Evolutionary conservation across 2,329 filamentous ascomycete species (phyloP), one percentile per base, ranked within the genome.

Genomic region (Byssothecium circinans): DNA sequence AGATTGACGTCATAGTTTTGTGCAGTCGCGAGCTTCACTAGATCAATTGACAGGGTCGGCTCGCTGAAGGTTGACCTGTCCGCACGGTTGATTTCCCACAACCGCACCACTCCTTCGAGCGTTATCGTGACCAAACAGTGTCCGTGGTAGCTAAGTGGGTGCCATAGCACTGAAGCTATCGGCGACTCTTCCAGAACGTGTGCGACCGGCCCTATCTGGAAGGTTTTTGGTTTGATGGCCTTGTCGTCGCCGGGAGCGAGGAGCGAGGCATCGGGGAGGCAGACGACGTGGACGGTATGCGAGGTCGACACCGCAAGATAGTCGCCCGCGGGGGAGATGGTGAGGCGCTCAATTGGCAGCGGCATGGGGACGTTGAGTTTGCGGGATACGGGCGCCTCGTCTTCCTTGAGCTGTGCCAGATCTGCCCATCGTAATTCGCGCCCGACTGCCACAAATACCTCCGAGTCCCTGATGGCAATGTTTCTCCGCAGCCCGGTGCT

Each of bases 391-490:
- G 65, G 59, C 34, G 58, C 47, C 18, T 45, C 39, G 47, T 53
- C 61, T 45, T 83, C 88, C 75, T 95, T 95, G 63, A 97, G 71
- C 49, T 86, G 83, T 42, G 84, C 83, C 45, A 99, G 74, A 71
- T 96, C 89, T 8, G 88, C 86, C 91, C 94, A 99, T 69, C 91
- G 82, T 52, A 99, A 87, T 71, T 97, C 89, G 60, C 87, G 91
- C 40, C 91, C 91, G 33, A 88, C 85, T 17, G 91, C 91, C 11
- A 90, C 85, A 67, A 97, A 97, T 8, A 97, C 77, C 64, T 99
- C 91, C 1, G 88, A 90, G 14, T 88, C 91, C 49, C 92, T 81
- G 41, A 82, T 84, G 8, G 91, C 91, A 61, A 97, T 86, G 0
- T 85, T 91, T 54, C 75, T 76, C 17, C 67, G 71, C 1, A 81